A percentile compares a stretch with the other conserved stretches of the same genome.
These are phyloP conservation scores for Yamadazyma siamensis DNA, from an alignment of 1,139 yeast species.

Conservation along the genomic window DNA sequence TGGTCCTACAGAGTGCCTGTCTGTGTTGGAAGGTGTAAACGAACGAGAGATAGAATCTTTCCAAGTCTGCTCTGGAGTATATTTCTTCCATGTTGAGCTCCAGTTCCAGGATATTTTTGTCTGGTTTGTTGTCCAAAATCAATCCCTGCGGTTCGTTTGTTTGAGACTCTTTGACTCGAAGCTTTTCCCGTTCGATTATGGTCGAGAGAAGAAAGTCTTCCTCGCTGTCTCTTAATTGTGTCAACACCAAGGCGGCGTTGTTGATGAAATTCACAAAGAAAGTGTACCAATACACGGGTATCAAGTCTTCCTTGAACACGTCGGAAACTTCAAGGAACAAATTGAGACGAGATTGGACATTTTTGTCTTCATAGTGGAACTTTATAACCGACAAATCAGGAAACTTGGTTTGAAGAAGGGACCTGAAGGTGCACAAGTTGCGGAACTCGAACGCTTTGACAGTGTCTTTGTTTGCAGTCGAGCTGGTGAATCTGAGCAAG, in stretches of 20 bases:
- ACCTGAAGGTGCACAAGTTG: constrained; percentile 61
- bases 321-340: constrained; percentile 19
- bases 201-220: constrained; percentile 73
- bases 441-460: constrained; percentile 32
- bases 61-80: constrained; percentile 77
- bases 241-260: constrained; percentile 74
- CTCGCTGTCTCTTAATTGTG: constrained; percentile 78
- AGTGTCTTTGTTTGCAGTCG: constrained; percentile 44
- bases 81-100: constrained; percentile 48
- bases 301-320: constrained; percentile 26
- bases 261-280: constrained; percentile 63
- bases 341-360: constrained; percentile 5
- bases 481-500: constrained; percentile 67
- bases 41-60: constrained; percentile 77
- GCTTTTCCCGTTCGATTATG: constrained; percentile 25
- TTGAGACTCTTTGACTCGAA: constrained; percentile 14
- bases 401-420: constrained; percentile 61
- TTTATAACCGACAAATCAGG: constrained; percentile 51
- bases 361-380: constrained; percentile 13
- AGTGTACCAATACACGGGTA: constrained; percentile 45
- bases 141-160: constrained; percentile 4
- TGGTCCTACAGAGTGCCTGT: constrained; percentile 53
- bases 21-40: constrained; percentile 67
- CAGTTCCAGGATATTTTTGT: constrained; percentile 11
- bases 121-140: too few species aligned